A percentile compares a stretch with the other conserved stretches of the same genome.
These are phyloP conservation scores for Plectosphaerella sp. DNA, from an alignment of 2,329 filamentous ascomycete species.

Conservation along the genomic window DNA sequence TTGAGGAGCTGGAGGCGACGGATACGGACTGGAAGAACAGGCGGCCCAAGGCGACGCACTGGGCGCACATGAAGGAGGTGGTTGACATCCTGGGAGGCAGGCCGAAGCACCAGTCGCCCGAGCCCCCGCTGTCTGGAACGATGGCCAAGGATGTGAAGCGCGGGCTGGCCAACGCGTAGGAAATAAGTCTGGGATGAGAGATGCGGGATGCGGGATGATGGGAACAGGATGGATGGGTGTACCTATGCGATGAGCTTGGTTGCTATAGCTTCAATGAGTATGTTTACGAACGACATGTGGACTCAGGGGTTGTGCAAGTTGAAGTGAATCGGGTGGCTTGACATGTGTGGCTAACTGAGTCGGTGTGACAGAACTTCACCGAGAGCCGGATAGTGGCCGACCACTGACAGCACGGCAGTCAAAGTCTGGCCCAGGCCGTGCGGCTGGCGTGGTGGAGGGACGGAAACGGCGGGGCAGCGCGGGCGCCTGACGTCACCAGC, in stretches of 20 bases:
- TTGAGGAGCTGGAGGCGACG: constrained; percentile 74
- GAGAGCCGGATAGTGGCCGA: too few relatives aligned
- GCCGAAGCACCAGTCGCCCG: constrained; percentile 46
- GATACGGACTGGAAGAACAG: constrained; percentile 94
- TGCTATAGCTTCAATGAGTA: too few relatives aligned
- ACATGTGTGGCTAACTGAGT: too few relatives aligned
- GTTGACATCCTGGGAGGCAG: constrained; percentile 83
- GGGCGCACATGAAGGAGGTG: constrained; percentile 73
- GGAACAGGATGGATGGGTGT: neutral
- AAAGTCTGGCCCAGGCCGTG: too few relatives aligned
- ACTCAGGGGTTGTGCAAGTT: too few relatives aligned
- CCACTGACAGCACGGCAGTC: too few relatives aligned
- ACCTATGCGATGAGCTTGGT: neutral
- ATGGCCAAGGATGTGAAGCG: constrained; percentile 59
- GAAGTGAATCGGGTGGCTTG: too few relatives aligned
- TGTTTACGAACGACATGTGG: too few relatives aligned
- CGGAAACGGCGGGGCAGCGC: neutral
- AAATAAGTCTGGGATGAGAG: too few relatives aligned
- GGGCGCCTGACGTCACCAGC: neutral
- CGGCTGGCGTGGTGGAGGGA: neutral
- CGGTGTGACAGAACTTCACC: too few relatives aligned
- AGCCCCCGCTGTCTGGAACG: constrained; percentile 44
- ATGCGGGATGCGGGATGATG: too few relatives aligned
- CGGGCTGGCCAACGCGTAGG: constrained; percentile 25
- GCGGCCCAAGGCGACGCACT: constrained; percentile 79